Base-by-base conservation (phyloP, 2,329 filamentous ascomycete species). In the Exophiala calicioides region DNA sequence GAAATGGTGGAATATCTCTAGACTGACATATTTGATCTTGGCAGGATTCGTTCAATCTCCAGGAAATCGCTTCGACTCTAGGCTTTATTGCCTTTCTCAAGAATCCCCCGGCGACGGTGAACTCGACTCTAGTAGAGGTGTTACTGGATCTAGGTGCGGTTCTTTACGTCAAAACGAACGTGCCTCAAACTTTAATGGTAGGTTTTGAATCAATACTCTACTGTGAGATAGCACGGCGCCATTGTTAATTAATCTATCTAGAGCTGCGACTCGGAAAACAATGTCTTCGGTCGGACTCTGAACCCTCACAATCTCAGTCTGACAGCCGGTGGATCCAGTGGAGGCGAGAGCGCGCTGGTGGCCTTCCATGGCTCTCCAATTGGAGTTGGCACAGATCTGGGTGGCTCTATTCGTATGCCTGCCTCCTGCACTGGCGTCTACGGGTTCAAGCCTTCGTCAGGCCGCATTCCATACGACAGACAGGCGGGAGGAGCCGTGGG, bases 291-390 rank as follows among this genome's bases (percentile, higher is more conserved):
- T 1, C 73, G 77, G 26, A 79, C 78, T 0, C 64, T 85, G 1
- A 86, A 85, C 58, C 83, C 85, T 0, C 68, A 75, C 44, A 84
- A 85, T 48, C 72, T 77, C 1, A 66, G 71, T 16, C 68, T 82
- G 18, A 80, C 77, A 0, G 72, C 79, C 0, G 84, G 85, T 5
- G 84, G 85, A 2, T 80, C 76, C 9, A 80, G 78, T 0, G 84
- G 84, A 10, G 84, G 84, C 6, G 82, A 85, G 60, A 80, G 74
- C 0, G 78, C 76, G 0, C 62, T 84, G 10, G 54, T 84, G 15
- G 76, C 74, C 5, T 72, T 84, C 66, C 69, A 73, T 20, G 81
- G 81, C 0, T 77, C 71, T 21, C 68, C 79, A 34, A 58, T 85
- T 1, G 82, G 82, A 1, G 69, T 83, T 10, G 80, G 79, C 0